Base-by-base conservation (phyloP, 768 basidiomycete genomes). In the Leccinum incarnatum region DNA sequence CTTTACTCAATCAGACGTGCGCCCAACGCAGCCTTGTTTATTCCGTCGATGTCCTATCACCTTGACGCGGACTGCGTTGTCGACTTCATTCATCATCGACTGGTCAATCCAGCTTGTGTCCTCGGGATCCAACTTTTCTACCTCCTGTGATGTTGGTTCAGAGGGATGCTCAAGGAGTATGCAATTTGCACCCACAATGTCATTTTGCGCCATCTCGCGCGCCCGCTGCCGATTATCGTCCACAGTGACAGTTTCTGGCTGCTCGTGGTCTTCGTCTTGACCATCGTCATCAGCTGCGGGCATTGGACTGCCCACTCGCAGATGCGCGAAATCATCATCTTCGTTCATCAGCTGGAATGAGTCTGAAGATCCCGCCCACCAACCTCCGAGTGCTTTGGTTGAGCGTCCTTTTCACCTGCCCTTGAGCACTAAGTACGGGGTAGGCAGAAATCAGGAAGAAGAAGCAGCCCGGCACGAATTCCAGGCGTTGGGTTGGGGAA, bases 381-480 rank as follows among this genome's bases (percentile, higher is more conserved):
- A 77, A 49, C 83, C 84, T 11, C 84, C 32, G 74, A 64, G 60
- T 87, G 85, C 65, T 66, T 69, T 40, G 76, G 85, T 19, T 86
- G 65, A 71, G 80, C 72, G 15, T 25, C 19, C 27, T 17, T 57
- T 25, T 27, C 30, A 30, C n/a, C 5, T 36, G 10, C 12, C 21
- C n/a, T 55, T 40, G 25, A 50, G 21, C 42, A 37, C 36, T 40
- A 37, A 51, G 62, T n/a, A 60, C 4, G 87, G 85, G 0, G 61
- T 52, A 4, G 87, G 81, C 19, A 83, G 81, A 59, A 87, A 77
- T 58, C 85, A 86, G 69, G 88, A 87, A 62, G 50, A 87, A 72
- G 81, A 84, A 60, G 86, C 87, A 21, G 85, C 83, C 30, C 79
- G 80, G 40, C 75, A 80, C 56, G 86, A 86, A 49, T 85, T 78